phyloP scores from a whole-genome alignment of 257 asterid genomes.

The Misopates orontium region DNA sequence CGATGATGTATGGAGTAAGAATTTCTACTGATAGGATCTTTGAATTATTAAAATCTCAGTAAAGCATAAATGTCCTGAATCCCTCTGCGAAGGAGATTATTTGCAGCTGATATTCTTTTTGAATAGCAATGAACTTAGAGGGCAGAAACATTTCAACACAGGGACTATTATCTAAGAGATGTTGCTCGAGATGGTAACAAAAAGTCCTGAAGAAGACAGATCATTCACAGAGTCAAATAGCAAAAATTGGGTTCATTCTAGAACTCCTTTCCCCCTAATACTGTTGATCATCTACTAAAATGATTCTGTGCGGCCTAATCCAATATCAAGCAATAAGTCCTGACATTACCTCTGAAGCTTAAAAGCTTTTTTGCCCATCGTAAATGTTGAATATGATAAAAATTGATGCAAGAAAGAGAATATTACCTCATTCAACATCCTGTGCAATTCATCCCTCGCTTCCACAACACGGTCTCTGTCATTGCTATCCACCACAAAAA shows the following conservation, averaged over 20 bases:
- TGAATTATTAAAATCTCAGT: background rate
- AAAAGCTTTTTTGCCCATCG: too few relatives aligned
- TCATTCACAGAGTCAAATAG: background rate
- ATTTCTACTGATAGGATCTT: too few relatives aligned
- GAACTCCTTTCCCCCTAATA: background rate
- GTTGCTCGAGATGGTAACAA: background rate
- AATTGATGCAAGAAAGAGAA: conserved; percentile 1
- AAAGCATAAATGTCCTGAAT: background rate
- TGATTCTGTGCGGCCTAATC: background rate
- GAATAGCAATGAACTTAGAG: background rate
- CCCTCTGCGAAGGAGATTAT: background rate
- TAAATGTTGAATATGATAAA: too few relatives aligned
- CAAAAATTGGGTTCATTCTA: too few relatives aligned
- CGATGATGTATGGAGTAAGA: too few relatives aligned
- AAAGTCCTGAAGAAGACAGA: background rate
- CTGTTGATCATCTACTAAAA: background rate
- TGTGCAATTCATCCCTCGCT: conserved; percentile 87
- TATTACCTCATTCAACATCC: conserved; percentile 84
- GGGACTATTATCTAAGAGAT: background rate
- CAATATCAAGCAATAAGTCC: too few relatives aligned
- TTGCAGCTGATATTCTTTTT: background rate
- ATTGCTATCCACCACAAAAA: conserved; percentile 90
- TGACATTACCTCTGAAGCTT: too few relatives aligned
- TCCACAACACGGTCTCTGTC: too few relatives aligned
- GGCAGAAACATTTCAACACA: background rate